Conservation (phyloP, 2,329 filamentous ascomycete species). For the Fusarium cyanostomum region DNA sequence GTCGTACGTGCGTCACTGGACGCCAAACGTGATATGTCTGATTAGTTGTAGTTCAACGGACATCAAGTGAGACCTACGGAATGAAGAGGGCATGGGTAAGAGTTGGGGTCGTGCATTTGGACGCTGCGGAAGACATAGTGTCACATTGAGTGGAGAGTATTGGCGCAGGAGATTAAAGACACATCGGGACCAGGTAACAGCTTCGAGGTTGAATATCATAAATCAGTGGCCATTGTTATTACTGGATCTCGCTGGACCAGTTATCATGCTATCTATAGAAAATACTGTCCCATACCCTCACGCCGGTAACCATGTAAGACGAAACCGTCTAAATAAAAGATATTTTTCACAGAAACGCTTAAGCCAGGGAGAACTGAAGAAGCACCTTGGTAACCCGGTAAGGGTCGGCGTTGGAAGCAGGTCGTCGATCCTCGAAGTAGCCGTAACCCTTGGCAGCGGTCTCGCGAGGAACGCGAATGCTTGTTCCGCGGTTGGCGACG, state of each 20-base stretch:
- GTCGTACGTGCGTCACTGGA: no score
- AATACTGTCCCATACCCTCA: slow-evolving; percentile 23
- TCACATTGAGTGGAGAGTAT: no score
- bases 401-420: slow-evolving; percentile 86
- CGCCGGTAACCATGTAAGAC: slow-evolving; percentile 19
- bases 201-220: no score
- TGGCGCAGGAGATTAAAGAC: no score
- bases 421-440: slow-evolving; percentile 89
- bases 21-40: no score
- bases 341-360: slow-evolving; percentile 21
- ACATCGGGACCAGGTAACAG: no score
- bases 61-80: no score
- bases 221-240: no score
- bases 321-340: slow-evolving; percentile 6
- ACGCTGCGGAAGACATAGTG: no score
- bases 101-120: no score
- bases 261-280: slow-evolving; percentile 31
- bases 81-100: no score
- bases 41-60: no score
- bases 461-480: slow-evolving; percentile 90
- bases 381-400: slow-evolving; percentile 85
- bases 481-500: slow-evolving; percentile 94
- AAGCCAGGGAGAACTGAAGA: slow-evolving; percentile 36
- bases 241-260: slow-evolving; percentile 2
- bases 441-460: slow-evolving; percentile 88